Conservation (phyloP, 2,329 filamentous ascomycete species). For the Rosellinia necatrix region DNA sequence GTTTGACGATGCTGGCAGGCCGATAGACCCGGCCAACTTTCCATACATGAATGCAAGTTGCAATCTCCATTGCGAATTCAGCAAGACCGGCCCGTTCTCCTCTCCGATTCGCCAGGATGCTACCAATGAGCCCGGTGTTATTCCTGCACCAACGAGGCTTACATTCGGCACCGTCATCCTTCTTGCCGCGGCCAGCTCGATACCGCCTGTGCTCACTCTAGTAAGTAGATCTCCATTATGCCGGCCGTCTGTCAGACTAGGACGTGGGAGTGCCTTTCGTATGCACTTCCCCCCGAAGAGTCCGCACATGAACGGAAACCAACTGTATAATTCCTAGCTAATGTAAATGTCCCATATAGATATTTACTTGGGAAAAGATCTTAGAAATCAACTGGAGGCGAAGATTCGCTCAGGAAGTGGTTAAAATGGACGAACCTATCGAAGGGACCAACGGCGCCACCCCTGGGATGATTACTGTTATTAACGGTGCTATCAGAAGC, state of each 20-base stretch:
- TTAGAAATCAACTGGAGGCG: constrained; percentile 64
- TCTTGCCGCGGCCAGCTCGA: constrained; percentile 66
- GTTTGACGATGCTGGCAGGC: constrained; percentile 43
- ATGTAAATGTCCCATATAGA: constrained; percentile 5
- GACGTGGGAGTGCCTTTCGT: no score
- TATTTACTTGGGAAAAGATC: constrained; percentile 67
- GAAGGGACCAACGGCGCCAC: constrained; percentile 62
- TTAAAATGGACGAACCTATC: constrained; percentile 47
- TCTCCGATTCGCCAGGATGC: constrained; percentile 61
- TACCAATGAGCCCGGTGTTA: constrained; percentile 65
- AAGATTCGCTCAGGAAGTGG: constrained; percentile 43
- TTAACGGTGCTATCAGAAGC: constrained; percentile 59
- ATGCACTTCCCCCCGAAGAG: neutral
- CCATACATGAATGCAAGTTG: constrained; percentile 50
- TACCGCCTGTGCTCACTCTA: constrained; percentile 66
- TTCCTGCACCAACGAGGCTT: constrained; percentile 60
- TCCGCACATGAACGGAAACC: neutral
- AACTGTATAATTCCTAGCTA: neutral
- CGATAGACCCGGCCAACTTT: constrained; percentile 48
- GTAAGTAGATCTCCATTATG: constrained; percentile 36
- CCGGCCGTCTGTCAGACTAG: no score
- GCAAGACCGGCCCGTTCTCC: constrained; percentile 48
- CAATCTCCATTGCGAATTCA: constrained; percentile 50
- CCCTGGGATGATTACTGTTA: constrained; percentile 52
- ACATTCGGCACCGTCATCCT: constrained; percentile 65